A percentile compares a stretch with the other conserved stretches of the same genome.
These are phyloP conservation scores for Xylona heveae DNA, from an alignment of 495 filamentous ascomycete species.

Conservation along the genomic window DNA sequence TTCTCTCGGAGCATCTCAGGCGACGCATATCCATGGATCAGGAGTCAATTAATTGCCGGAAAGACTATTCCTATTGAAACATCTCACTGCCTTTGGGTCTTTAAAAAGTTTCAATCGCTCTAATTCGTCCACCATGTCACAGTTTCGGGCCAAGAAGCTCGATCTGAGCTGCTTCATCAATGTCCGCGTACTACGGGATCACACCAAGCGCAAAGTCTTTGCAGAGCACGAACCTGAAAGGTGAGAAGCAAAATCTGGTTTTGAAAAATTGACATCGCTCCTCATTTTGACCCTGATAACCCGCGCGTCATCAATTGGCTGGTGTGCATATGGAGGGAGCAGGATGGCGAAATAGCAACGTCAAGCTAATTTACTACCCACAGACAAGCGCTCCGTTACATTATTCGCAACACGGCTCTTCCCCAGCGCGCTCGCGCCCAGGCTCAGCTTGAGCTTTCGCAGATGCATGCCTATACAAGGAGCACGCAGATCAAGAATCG, in stretches of 20 bases:
- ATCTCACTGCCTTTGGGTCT: no score
- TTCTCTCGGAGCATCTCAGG: no score
- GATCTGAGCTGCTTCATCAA: constrained; percentile 77
- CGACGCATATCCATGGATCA: no score
- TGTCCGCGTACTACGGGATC: constrained; percentile 64
- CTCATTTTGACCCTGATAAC: background rate
- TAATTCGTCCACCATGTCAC: no score
- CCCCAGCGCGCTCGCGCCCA: constrained; percentile 61
- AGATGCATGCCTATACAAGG: constrained; percentile 89
- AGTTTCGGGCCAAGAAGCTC: constrained; percentile 70
- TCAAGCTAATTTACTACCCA: constrained; percentile 6
- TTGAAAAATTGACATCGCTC: background rate
- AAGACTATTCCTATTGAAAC: no score
- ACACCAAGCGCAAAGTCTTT: constrained; percentile 87
- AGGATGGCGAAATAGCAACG: background rate
- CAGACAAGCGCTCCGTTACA: constrained; percentile 90
- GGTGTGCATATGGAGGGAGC: no score
- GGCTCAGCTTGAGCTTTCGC: constrained; percentile 75
- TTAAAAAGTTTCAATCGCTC: no score
- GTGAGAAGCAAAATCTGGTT: constrained; percentile 22
- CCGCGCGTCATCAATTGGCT: background rate
- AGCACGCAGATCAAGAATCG: constrained; percentile 85
- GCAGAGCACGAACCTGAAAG: constrained; percentile 68
- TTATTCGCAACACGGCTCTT: constrained; percentile 79
- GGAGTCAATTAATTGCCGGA: no score